These are phyloP conservation scores for Hemileccinum rubropunctum DNA, from an alignment of 768 basidiomycete species.

Conservation along the genomic window DNA sequence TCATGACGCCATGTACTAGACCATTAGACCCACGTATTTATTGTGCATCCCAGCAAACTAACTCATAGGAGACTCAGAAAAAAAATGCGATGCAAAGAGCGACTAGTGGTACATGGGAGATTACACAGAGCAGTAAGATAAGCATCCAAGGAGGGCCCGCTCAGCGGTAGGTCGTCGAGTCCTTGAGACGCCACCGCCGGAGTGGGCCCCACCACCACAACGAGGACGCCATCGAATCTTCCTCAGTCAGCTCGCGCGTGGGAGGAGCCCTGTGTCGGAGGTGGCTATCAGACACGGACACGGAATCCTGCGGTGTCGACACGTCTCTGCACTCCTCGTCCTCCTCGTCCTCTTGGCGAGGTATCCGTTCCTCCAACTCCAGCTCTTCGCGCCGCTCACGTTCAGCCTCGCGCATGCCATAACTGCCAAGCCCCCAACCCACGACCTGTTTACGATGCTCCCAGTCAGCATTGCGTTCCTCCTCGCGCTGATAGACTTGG, in stretches of 20 bases:
- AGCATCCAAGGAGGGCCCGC: not conserved
- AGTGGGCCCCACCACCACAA: constrained; percentile 85
- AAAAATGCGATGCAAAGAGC: not conserved
- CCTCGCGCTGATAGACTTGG: constrained; percentile 49
- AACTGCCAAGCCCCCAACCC: constrained; percentile 78
- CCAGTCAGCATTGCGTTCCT: constrained; percentile 18
- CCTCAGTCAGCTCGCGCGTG: not conserved
- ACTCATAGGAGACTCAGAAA: constrained; percentile 3
- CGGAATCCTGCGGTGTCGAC: not conserved
- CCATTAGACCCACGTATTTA: not conserved
- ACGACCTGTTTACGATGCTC: constrained; percentile 30
- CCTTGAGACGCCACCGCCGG: constrained; percentile 69
- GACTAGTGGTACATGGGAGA: constrained; percentile 5
- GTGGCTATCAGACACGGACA: not conserved
- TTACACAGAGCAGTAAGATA: constrained; percentile 2
- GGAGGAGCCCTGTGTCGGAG: constrained; percentile 10
- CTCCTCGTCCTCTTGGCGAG: constrained; percentile 8
- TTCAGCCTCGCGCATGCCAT: constrained; percentile 43
- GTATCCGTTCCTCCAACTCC: not conserved
- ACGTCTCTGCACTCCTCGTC: constrained; percentile 25
- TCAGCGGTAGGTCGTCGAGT: constrained; percentile 64
- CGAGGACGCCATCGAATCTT: constrained; percentile 33
- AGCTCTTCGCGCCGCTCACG: constrained; percentile 27
- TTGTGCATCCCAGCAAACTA: constrained; percentile 3
- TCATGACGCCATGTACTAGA: not conserved